Evolutionary conservation across 106 monocot species (phyloP), one percentile per base, ranked within the genome.

Genomic region (Cymbidium sinense): DNA sequence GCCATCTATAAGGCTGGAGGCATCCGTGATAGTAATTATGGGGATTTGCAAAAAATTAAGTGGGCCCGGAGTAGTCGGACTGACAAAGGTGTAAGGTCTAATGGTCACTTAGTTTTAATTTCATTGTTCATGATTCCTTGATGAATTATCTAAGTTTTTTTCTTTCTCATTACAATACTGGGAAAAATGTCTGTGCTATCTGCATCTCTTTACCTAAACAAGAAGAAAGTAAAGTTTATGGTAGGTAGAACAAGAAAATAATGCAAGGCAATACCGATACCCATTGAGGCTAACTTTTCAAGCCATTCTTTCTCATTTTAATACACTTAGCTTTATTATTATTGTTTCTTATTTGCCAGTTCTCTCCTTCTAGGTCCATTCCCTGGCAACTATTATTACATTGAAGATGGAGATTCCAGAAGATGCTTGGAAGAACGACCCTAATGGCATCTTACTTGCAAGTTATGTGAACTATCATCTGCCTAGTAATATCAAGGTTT

Each of bases 391-490:
- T 43, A 92, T 90, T 84, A 92, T 98, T 65, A 87, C 94, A 17
- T 81, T 98, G 77, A 94, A 98, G 84, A 90, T 98, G 91, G 96
- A 98, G 77, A 98, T 98, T 58, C 94, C 96, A 84, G 86, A 84
- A 35, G 6, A 81, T 84, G 96, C 96, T 81, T 98, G 96, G 96
- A 81, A 84, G 47, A 79, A 89, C 34, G 94, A 98, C 88, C 86
- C 85, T 85, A 34, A 51, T 72, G 94, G 96, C 36, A 90, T 79
- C 54, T 7, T 35, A 79, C 88, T 94, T 85, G 94, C 94, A 58
- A 90, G 86, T 82, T 90, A 77, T 83, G 81, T 94, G 23, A 98
- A 98, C 69, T 82, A 80, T 78, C 73, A 94, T 80, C 85, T 94
- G 20, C 96, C 96, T 11, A 73, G 61, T 25, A 88, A 92, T 87